Base-by-base conservation (phyloP, 768 basidiomycete genomes). In the Pholiota conissans region DNA sequence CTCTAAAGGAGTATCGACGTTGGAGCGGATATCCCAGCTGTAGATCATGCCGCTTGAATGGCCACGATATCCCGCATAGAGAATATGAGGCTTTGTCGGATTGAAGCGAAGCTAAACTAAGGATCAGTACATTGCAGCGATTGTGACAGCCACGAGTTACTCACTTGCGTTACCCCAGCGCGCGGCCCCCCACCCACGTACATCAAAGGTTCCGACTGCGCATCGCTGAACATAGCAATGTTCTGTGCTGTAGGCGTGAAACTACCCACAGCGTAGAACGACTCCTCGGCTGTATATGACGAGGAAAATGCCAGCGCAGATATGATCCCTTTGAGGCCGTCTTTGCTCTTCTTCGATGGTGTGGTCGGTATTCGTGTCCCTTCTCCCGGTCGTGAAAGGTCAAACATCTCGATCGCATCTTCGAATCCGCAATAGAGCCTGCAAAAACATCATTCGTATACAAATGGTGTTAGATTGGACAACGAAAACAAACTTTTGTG, bases 291-390 rank as follows among this genome's bases (percentile, higher is more conserved):
- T 45, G 84, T 84, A 49, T 83, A 80, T 8, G 77, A 74, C 0
- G 86, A 79, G 16, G 84, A 86, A 69, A 97, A 94, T 0, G 91
- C 84, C 4, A 98, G 73, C 0, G 93, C 74, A 3, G 95, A 94
- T 40, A 98, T 81, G 58, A 98, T 92, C 1, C 95, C 95, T 80
- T 94, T 96, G 45, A 97, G 77, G 0, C 95, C 95, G 51, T 91
- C 86, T 63, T 85, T 87, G 58, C 86, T 90, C 68, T 89, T 91
- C 69, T 86, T 87, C 0, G 85, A 85, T 1, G 87, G 84, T 0
- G 85, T 86, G 1, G 90, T 93, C 14, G 74, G 79, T 3, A 94
- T 62, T 2, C 95, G 81, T 0, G 78, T 80, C 2, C 91, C 91
- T 62, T 84, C 81, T 0, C 94, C 92, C 0, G 94, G 94, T 24